These are phyloP conservation scores for Penicillium malachiteum DNA, from an alignment of 495 filamentous ascomycete genomes.

Conservation along the genomic window DNA sequence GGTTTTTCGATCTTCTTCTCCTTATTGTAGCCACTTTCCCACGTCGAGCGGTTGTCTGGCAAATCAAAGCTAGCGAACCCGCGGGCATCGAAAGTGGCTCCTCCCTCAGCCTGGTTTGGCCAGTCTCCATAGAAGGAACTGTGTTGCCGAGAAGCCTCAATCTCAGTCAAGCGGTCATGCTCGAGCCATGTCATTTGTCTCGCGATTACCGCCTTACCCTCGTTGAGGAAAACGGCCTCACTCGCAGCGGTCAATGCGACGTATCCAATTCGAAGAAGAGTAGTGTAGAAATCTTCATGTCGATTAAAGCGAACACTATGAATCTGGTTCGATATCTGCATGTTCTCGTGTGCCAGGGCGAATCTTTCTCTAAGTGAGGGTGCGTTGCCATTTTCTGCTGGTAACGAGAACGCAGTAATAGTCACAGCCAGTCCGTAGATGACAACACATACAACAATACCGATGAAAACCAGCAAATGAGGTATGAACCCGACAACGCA, in stretches of 20 bases:
- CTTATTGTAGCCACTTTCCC: slow-evolving; percentile 64
- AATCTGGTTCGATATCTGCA: slow-evolving; percentile 87
- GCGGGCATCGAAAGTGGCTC: slow-evolving; percentile 26
- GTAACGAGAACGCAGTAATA: slow-evolving; percentile 71
- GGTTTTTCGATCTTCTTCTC: slow-evolving; percentile 59
- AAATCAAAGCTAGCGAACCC: slow-evolving; percentile 36
- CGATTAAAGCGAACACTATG: slow-evolving; percentile 73
- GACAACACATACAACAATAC: slow-evolving; percentile 67
- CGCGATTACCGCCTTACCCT: slow-evolving; percentile 73
- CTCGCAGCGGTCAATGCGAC: slow-evolving; percentile 85
- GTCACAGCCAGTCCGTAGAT: slow-evolving; percentile 78
- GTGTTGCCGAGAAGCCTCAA: slow-evolving; percentile 40
- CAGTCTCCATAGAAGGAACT: slow-evolving; percentile 20
- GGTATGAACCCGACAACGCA: slow-evolving; percentile 95
- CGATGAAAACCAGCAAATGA: slow-evolving; percentile 77
- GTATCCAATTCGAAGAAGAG: slow-evolving; percentile 82
- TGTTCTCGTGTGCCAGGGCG: slow-evolving; percentile 70
- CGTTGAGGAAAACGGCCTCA: slow-evolving; percentile 93
- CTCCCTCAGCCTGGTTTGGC: slow-evolving; percentile 29
- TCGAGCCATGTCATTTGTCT: slow-evolving; percentile 89
- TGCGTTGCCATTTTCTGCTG: slow-evolving; percentile 35
- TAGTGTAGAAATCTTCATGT: slow-evolving; percentile 93
- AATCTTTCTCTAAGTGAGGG: slow-evolving; percentile 56
- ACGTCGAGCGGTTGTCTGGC: slow-evolving; percentile 26
- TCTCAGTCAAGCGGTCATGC: slow-evolving; percentile 70